Percentiles rank a stretch among this genome's conserved stretches.
These are phyloP conservation scores for Dalbergia cultrata DNA, from an alignment of 306 rosid species.

Conservation along the genomic window DNA sequence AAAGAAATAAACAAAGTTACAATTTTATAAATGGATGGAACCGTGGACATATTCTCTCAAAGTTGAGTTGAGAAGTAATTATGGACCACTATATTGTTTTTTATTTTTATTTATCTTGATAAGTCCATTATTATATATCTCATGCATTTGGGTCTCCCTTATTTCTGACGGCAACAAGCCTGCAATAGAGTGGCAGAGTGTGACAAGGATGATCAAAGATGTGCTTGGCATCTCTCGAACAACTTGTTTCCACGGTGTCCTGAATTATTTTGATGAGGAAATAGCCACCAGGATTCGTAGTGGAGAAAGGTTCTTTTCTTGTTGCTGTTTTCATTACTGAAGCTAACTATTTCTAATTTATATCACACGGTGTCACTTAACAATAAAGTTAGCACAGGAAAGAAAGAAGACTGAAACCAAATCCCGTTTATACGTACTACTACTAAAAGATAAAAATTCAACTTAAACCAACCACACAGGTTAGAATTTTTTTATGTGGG, in stretches of 20 bases:
- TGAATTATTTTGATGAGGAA: constrained; percentile 29
- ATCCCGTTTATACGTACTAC: constrained; percentile 27
- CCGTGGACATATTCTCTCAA: too few relatives aligned
- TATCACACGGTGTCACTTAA: constrained; percentile 41
- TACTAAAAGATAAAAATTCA: not conserved
- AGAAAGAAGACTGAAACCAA: constrained; percentile 14
- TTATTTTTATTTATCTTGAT: too few relatives aligned
- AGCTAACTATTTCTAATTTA: constrained; percentile 30
- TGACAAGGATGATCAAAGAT: constrained; percentile 3
- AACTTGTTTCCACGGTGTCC: constrained; percentile 15
- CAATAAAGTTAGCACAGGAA: not conserved
- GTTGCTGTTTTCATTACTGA: not conserved
- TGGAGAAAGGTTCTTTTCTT: constrained; percentile 1
- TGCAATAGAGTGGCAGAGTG: not conserved
- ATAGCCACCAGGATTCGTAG: not conserved
- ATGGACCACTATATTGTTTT: too few relatives aligned
- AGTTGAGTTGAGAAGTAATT: too few relatives aligned
- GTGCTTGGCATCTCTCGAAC: constrained; percentile 18
- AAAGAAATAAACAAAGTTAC: too few relatives aligned
- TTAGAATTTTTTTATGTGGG: not conserved
- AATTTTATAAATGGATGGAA: too few relatives aligned
- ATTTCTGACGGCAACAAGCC: not conserved
- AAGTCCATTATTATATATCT: too few relatives aligned
- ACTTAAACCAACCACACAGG: not conserved
- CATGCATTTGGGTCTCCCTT: too few relatives aligned